Evolutionary conservation across 805 yeast species (phyloP).

Genomic region (Osmozyma mogii): DNA sequence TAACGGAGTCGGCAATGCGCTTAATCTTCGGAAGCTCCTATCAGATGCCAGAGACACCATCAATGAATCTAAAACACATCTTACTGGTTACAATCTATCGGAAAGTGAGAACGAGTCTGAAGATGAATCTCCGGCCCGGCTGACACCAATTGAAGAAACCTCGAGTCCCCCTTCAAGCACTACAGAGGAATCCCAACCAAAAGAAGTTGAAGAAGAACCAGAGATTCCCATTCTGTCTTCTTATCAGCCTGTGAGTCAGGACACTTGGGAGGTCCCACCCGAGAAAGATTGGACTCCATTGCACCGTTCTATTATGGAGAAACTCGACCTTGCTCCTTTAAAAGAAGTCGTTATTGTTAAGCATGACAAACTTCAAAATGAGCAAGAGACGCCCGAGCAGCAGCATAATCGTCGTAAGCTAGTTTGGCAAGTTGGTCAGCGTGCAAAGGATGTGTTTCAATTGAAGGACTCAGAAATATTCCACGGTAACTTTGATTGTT

Average conservation of each 20-base stretch:
- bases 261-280: constrained; percentile 8
- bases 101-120: not conserved
- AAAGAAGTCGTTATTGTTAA: constrained; percentile 8
- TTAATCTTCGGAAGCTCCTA: not conserved
- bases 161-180: not conserved
- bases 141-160: not conserved
- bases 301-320: constrained; percentile 22
- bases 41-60: not conserved
- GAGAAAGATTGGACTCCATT: constrained; percentile 12
- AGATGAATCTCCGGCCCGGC: not conserved
- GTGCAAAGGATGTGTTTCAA: constrained; percentile 30
- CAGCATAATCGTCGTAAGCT: constrained; percentile 28
- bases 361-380: constrained; percentile 1
- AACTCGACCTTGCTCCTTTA: constrained; percentile 4
- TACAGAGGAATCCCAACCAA: not conserved
- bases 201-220: not conserved
- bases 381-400: constrained; percentile 11
- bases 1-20: not conserved
- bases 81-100: not conserved
- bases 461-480: constrained; percentile 50
- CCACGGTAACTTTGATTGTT: constrained; percentile 58
- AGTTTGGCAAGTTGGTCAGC: no score
- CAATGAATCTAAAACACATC: not conserved
- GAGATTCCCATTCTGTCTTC: no score
- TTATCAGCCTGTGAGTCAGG: no score